A percentile compares a stretch with the other conserved stretches of the same genome.
phyloP scores from a whole-genome alignment of 2,329 filamentous ascomycete genomes.

The Sarocladiaceae sp. region DNA sequence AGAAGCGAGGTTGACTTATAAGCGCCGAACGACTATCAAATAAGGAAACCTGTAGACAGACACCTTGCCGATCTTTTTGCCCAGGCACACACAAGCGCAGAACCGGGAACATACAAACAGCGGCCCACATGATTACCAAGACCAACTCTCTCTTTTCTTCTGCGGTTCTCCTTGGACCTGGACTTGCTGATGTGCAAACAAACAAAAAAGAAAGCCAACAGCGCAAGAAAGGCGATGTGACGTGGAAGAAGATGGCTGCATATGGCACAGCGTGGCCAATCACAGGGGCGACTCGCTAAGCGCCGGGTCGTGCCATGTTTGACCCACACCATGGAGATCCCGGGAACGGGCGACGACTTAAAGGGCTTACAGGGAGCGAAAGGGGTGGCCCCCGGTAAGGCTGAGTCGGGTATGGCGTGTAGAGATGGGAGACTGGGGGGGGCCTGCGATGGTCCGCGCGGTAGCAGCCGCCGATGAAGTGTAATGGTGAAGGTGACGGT shows the following conservation, averaged over 20 bases:
- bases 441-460: background rate
- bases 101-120: too few relatives aligned
- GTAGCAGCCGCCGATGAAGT: too few relatives aligned
- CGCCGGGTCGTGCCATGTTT: conserved; percentile 7
- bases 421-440: background rate
- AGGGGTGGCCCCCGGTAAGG: too few relatives aligned
- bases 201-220: conserved; percentile 3
- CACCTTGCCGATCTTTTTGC: too few relatives aligned
- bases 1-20: conserved; percentile 7
- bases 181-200: too few relatives aligned
- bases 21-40: background rate
- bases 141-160: too few relatives aligned
- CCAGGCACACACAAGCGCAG: too few relatives aligned
- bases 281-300: background rate
- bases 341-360: background rate
- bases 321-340: conserved; percentile 3
- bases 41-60: too few relatives aligned
- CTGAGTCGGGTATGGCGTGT: conserved; percentile 5
- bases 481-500: too few relatives aligned
- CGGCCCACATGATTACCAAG: too few relatives aligned
- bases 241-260: conserved; percentile 9
- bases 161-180: too few relatives aligned
- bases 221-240: conserved; percentile 5
- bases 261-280: conserved; percentile 6
- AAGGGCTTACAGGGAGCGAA: too few relatives aligned